These are phyloP conservation scores for Phytophthora citrophthora DNA, from an alignment of 352 stramenopile genomes.

Conservation along the genomic window DNA sequence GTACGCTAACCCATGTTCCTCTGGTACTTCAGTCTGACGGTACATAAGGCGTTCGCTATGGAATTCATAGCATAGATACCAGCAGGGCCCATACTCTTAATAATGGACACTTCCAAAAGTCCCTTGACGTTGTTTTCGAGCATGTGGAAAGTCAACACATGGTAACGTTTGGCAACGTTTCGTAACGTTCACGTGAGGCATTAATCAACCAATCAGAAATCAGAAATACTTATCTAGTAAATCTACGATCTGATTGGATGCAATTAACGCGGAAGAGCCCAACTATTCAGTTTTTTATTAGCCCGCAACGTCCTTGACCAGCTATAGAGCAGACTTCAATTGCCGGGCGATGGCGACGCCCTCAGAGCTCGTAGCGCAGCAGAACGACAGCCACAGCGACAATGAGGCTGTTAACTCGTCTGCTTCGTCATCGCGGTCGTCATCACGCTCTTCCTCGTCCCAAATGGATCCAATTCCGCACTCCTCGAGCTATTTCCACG, in stretches of 20 bases:
- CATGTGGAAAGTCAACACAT: no score
- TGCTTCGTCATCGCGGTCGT: slow-evolving; percentile 6
- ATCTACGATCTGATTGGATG: background rate
- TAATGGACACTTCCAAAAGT: no score
- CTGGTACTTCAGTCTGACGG: no score
- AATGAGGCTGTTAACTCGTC: slow-evolving; percentile 8
- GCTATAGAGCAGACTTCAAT: background rate
- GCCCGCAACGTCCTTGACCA: slow-evolving; percentile 3
- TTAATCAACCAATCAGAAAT: no score
- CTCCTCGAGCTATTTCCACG: slow-evolving; percentile 15
- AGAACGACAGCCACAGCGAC: background rate
- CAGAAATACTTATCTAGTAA: background rate
- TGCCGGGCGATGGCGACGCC: slow-evolving; percentile 8
- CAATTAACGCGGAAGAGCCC: background rate
- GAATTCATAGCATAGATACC: no score
- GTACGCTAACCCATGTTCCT: no score
- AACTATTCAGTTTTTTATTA: slow-evolving; percentile 4
- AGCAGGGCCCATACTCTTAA: no score
- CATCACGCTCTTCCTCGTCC: slow-evolving; percentile 4
- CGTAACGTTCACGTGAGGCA: no score
- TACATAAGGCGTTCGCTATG: no score
- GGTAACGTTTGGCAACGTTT: no score
- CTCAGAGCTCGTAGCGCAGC: slow-evolving; percentile 1
- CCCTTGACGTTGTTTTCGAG: no score
- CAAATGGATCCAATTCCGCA: background rate